Evolutionary conservation across 148 eudicot species (phyloP), one percentile per base, ranked within the genome.

Genomic region (Polygonum aviculare): DNA sequence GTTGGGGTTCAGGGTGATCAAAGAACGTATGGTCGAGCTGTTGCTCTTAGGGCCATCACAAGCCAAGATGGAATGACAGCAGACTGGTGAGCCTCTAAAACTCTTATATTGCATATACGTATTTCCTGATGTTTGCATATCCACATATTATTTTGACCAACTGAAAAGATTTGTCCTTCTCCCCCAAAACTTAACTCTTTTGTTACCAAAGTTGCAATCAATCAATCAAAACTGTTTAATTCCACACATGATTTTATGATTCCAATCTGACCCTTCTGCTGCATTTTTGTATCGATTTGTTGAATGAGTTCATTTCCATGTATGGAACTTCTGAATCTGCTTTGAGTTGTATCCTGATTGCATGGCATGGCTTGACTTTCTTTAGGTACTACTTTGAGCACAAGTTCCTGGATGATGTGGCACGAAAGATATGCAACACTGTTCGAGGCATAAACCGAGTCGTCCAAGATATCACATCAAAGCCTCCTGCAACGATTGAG

Each of bases 61-160:
- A 95, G 99, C 83, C 93, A 89, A 78, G 99, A 95, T 86, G 99
- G 99, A 80, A 95, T 92, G 99, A 95, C 99, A 50, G 97, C 99
- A 49, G 97, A 93, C 78, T 95, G 96, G 99, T 95, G 18, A 72
- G 54, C 19, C 72, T 67, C 19, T 21, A 67, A 67, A 67, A 36
- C 45, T 36, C 44, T 38, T 36, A 4, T 5, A 9, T 63, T 63
- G 2, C 69, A 4, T 31, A 4, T 63, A 12, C 4, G 33, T 57
- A n/a, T 21, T 12, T 12, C 5, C 16, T 63, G 18, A 19, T 60
- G 36, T 6, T 67, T 35, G 8, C 6, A 35, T 35, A 1, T 12
- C 3, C 38, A 26, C 15, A 2, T 11, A 7, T 0, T 14, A 11
- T 12, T 18, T 50, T 19, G 10, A 7, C 31, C 59, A 52, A n/a